Evolutionary conservation across 2,329 filamentous ascomycete species (phyloP), one percentile per base, ranked within the genome.

Genomic region (Fusarium robinianum): DNA sequence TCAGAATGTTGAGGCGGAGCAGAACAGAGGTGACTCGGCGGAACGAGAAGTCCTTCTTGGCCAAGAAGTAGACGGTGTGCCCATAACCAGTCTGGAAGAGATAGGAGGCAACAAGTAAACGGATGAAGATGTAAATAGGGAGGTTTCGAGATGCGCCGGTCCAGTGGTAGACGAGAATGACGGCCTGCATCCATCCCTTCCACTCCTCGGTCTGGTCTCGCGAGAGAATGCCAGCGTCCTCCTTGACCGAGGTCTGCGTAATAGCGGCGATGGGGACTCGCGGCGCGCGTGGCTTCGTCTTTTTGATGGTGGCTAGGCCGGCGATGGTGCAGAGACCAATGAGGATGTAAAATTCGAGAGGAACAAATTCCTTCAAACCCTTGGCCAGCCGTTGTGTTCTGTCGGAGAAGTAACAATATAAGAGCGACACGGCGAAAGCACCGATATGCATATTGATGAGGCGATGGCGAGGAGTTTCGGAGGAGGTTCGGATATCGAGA

Each of bases 131-230:
- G 64, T 83, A 81, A 21, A 81, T 71, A 58, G 73, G 73, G 5
- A 80, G 62, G 3, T 49, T 45, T 5, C 10, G 67, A 60, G 48
- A 78, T 6, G 74, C 76, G 14, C 76, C 73, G 22, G 79, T 78
- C 62, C 80, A 84, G 48, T 82, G 76, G 55, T 82, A 84, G 9
- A 80, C 66, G 4, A 74, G 55, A 32, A 75, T 67, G 12, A 74
- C 63, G 10, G 72, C 70, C 51, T 84, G 81, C 78, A 85, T 81
- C 72, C 80, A 78, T 3, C 83, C 83, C 65, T 84, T 85, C 75
- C 81, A 83, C 60, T 86, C 83, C 49, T 84, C 75, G 0, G 78
- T 79, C 53, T 84, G 79, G 31, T 76, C 70, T 36, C 81, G 72
- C 1, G 76, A 63, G 7, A 61, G 51, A 5, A 57, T 52, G 15